Conservation (phyloP, 768 basidiomycete genomes). For the Auricularia cornea region DNA sequence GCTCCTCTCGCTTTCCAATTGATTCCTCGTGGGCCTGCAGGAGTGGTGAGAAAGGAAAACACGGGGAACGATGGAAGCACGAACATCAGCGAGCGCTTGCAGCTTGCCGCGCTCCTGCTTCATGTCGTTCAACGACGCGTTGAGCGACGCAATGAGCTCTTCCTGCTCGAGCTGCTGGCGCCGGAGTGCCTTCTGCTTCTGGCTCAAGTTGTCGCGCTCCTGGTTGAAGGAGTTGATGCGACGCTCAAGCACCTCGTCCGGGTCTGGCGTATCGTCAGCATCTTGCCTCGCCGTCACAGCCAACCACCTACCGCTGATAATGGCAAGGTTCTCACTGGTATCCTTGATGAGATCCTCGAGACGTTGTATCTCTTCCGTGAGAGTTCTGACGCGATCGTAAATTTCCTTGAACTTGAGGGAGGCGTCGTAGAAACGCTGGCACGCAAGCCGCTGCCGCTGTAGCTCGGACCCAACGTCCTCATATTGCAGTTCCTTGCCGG, state of each 20-base stretch:
- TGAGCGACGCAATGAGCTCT: conserved; percentile 6
- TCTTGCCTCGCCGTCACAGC: background rate
- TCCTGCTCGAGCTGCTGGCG: conserved; percentile 28
- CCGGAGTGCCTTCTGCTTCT: conserved; percentile 48
- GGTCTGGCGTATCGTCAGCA: conserved; percentile 35
- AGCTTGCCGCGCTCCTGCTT: conserved; percentile 40
- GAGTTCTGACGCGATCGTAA: conserved; percentile 58
- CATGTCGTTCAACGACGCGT: background rate
- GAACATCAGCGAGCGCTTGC: conserved; percentile 64
- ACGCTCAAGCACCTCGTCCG: conserved; percentile 55
- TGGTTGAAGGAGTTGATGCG: conserved; percentile 34
- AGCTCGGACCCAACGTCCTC: background rate
- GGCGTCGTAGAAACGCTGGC: conserved; percentile 59
- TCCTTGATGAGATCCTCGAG: conserved; percentile 54
- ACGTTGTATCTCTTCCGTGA: conserved; percentile 54
- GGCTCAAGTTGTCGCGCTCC: conserved; percentile 17
- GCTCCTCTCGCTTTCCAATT: conserved; percentile 58
- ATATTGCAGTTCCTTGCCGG: conserved; percentile 18
- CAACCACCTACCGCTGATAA: conserved; percentile 47
- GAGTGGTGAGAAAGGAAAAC: background rate
- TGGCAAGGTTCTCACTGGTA: conserved; percentile 53
- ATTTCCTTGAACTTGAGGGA: conserved; percentile 81
- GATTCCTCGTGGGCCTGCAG: conserved; percentile 65
- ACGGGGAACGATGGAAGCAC: no score
- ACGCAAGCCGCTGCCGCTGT: conserved; percentile 15